Evolutionary conservation across 768 basidiomycete genomes (phyloP), one percentile per base, ranked within the genome.

Genomic region (Pholiota microspora): DNA sequence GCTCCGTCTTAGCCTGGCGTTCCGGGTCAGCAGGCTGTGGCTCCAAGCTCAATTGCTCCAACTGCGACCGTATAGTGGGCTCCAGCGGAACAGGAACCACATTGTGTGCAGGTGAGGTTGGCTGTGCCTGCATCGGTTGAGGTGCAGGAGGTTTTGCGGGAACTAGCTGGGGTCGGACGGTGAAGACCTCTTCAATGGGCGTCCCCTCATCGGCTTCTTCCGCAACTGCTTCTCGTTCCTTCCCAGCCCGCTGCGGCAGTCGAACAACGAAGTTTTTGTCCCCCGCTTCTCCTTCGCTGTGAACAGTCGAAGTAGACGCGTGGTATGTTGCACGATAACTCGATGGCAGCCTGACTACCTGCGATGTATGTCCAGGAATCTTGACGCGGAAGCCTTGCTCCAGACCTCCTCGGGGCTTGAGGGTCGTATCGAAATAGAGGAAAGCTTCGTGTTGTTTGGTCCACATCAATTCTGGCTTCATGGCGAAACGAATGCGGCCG

Each of bases 401-500:
- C 44, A 80, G 78, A 18, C 83, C 82, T 10, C 71, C 71, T n/a
- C 83, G 81, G 10, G 83, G 76, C 63, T 84, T 85, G 23, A 82
- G 71, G 23, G 79, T 69, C 13, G 76, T 62, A 47, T 91, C 88
- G 47, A 81, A 77, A 71, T 85, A 86, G 15, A 92, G 82, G 67
- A 84, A 88, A 2, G 76, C 79, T 62, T 92, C 89, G 59, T 86
- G 82, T 51, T 91, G 88, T 64, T 91, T 92, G 7, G 91, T 92
- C 89, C 89, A 92, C 61, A 84, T 77, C 42, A 79, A 78, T 63
- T 93, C 91, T 7, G 89, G 89, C 66, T 89, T 91, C 80, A 82
- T 81, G 7, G 79, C 70, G 63, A 80, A 91, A 83, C 89, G 89
- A 38, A 80, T 75, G 46, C 82, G 82, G 15, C 76, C 78, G 13